Evolutionary conservation across 176 grass and related monocot genomes (phyloP).

Genomic region (Bothriochloa decipiens): DNA sequence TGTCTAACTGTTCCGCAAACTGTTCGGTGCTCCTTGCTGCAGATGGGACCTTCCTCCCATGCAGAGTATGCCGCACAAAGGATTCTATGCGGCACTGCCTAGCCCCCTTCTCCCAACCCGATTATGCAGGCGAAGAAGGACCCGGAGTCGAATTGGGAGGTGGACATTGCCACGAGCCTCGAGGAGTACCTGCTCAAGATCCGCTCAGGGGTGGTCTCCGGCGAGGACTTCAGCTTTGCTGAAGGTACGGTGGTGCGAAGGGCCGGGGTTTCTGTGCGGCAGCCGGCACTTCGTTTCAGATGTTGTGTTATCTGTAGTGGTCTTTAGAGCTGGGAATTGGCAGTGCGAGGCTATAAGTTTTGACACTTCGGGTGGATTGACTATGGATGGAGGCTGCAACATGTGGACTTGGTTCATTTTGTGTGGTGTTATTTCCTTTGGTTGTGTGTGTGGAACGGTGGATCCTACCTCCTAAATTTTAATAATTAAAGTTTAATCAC

Average conservation of each 20-base stretch:
- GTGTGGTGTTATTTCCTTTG: not conserved
- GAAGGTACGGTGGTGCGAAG: constrained; percentile 60
- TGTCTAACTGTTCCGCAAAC: too few relatives aligned
- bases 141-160: constrained; percentile 87
- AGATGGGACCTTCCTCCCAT: too few relatives aligned
- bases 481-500: too few relatives aligned
- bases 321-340: not conserved
- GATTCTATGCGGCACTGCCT: too few relatives aligned
- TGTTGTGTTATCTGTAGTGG: not conserved
- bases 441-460: too few relatives aligned
- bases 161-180: constrained; percentile 82
- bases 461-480: too few relatives aligned
- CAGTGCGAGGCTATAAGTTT: not conserved
- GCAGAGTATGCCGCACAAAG: too few relatives aligned
- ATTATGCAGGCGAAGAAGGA: constrained; percentile 77
- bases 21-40: too few relatives aligned
- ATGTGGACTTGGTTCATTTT: constrained; percentile 20
- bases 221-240: constrained; percentile 80
- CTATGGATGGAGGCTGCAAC: not conserved
- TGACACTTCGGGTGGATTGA: not conserved
- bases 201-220: constrained; percentile 73
- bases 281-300: not conserved
- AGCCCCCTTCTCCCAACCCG: too few relatives aligned
- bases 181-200: constrained; percentile 94
- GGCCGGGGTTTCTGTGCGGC: not conserved